Percentiles rank a stretch among this genome's conserved stretches.
Evolutionary conservation across 768 basidiomycete genomes (phyloP).

Genomic region (Kwoniella dejecticola): DNA sequence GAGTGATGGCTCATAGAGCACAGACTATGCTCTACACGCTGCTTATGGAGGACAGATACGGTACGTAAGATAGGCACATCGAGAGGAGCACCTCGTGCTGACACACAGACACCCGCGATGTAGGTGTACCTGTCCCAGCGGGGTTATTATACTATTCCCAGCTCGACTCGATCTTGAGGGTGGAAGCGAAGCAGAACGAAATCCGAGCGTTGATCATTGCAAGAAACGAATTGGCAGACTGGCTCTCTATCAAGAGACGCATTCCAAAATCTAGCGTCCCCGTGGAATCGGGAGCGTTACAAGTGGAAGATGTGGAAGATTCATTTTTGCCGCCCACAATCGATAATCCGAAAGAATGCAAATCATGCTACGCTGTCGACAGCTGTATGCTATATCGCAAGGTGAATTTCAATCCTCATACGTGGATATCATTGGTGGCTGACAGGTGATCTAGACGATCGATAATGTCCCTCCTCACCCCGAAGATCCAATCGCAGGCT

Average conservation of each 20-base stretch:
- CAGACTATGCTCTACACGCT: slow-evolving; percentile 98
- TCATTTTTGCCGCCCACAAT: slow-evolving; percentile 82
- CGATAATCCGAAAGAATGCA: slow-evolving; percentile 76
- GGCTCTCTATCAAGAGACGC: slow-evolving; percentile 58
- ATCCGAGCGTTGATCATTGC: slow-evolving; percentile 76
- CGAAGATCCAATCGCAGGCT: slow-evolving; percentile 59
- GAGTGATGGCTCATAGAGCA: slow-evolving; percentile 88
- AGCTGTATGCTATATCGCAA: slow-evolving; percentile 93
- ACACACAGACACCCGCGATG: background rate
- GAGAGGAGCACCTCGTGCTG: background rate
- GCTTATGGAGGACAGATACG: slow-evolving; percentile 84
- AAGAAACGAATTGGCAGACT: slow-evolving; percentile 81
- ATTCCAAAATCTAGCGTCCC: slow-evolving; percentile 8
- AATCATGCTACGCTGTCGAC: slow-evolving; percentile 77
- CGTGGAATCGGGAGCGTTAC: background rate
- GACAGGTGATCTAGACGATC: slow-evolving; percentile 61
- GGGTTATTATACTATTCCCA: slow-evolving; percentile 95
- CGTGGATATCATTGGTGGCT: background rate
- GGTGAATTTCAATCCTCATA: slow-evolving; percentile 57
- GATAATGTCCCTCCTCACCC: slow-evolving; percentile 63
- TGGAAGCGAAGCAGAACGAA: slow-evolving; percentile 78
- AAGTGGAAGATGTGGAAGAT: slow-evolving; percentile 39
- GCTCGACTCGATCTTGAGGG: slow-evolving; percentile 78
- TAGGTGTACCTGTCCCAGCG: slow-evolving; percentile 70
- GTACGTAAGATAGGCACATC: slow-evolving; percentile 51